Evolutionary conservation across 192 early-diverging fungal species (phyloP).

Genomic region (Backusella circina): DNA sequence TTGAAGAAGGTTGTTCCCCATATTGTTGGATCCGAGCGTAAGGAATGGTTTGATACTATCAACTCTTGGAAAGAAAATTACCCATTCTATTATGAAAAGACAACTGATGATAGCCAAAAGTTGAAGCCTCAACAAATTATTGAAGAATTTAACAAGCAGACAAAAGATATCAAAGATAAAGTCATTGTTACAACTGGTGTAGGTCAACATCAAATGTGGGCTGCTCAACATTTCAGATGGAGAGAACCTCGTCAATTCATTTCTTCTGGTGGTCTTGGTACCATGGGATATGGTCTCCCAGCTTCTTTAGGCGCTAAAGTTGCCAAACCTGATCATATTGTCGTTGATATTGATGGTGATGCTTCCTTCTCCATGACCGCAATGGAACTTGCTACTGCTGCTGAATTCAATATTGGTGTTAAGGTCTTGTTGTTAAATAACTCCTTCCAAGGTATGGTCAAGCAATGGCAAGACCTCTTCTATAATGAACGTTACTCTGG

Average conservation of each 20-base stretch:
- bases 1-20: slow-evolving; percentile 75
- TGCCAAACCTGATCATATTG: slow-evolving; percentile 87
- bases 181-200: slow-evolving; percentile 96
- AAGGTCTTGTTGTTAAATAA: slow-evolving; percentile 98
- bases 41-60: slow-evolving; percentile 84
- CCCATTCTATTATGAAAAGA: slow-evolving; percentile 79
- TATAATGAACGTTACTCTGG: slow-evolving; percentile 96
- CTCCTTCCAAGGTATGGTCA: slow-evolving; percentile 99
- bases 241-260: slow-evolving; percentile 84
- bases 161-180: slow-evolving; percentile 80
- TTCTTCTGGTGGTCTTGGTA: slow-evolving; percentile 96
- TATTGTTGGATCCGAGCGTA: slow-evolving; percentile 64
- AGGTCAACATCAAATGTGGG: slow-evolving; percentile 99
- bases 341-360: slow-evolving; percentile 98
- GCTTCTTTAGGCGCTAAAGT: slow-evolving; percentile 97
- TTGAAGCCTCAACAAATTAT: slow-evolving; percentile 95
- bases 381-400: slow-evolving; percentile 96
- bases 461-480: slow-evolving; percentile 94
- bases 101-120: slow-evolving; percentile 53
- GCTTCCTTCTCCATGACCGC: slow-evolving; percentile 98
- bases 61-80: slow-evolving; percentile 88
- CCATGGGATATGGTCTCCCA: slow-evolving; percentile 98
- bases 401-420: slow-evolving; percentile 96
- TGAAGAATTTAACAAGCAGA: slow-evolving; percentile 87
- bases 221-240: slow-evolving; percentile 94